Percentiles rank a stretch among this genome's conserved stretches.
Evolutionary conservation across 306 rosid genomes (phyloP).

Genomic region (Ormosia emarginata): DNA sequence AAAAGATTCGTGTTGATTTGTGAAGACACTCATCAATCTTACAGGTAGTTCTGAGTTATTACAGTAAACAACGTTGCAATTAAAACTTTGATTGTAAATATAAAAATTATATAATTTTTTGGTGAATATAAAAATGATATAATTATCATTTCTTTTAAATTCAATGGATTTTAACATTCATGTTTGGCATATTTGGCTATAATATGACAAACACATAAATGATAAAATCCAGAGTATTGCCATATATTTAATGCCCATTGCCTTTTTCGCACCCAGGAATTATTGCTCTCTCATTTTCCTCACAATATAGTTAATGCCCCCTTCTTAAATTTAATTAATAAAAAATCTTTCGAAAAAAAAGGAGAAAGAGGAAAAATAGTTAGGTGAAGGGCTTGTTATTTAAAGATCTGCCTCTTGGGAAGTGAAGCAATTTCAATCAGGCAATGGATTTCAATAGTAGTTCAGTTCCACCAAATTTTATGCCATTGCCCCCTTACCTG

Average conservation of each 20-base stretch:
- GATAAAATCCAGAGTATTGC: background rate
- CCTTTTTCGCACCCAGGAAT: background rate
- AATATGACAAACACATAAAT: background rate
- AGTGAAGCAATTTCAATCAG: background rate
- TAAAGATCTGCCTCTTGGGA: background rate
- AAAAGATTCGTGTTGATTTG: too few relatives aligned
- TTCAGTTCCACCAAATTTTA: background rate
- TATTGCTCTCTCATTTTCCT: too few relatives aligned
- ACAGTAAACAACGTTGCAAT: too few relatives aligned
- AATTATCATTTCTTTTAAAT: background rate
- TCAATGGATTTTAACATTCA: background rate
- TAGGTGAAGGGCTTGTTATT: background rate
- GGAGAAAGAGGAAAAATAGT: background rate
- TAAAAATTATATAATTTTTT: too few relatives aligned
- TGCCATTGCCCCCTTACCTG: background rate
- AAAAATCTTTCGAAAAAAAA: background rate
- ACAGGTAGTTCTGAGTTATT: too few relatives aligned
- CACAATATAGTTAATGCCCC: too few relatives aligned
- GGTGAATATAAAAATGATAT: too few relatives aligned
- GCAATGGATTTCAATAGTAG: background rate
- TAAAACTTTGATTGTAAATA: too few relatives aligned
- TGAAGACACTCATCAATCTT: too few relatives aligned
- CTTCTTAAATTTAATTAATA: too few relatives aligned
- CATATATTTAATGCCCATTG: background rate
- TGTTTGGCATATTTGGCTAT: background rate